Evolutionary conservation across 306 rosid species (phyloP).

Genomic region (Nissolia schottii): DNA sequence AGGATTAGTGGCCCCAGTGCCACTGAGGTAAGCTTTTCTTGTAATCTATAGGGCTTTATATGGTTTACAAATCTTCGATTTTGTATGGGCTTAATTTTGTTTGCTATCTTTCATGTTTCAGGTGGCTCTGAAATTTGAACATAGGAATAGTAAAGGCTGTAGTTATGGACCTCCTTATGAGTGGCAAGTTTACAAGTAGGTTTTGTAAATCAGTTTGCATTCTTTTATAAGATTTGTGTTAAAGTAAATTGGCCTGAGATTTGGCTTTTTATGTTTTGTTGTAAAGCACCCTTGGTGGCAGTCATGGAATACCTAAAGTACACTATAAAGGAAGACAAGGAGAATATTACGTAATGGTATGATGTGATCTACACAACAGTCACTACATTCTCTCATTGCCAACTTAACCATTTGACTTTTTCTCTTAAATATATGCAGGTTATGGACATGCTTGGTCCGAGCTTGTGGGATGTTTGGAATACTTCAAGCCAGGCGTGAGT

Average conservation of each 20-base stretch:
- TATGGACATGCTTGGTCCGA: conserved; percentile 98
- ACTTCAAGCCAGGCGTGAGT: conserved; percentile 91
- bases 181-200: conserved; percentile 99
- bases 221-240: background rate
- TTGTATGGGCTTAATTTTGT: conserved; percentile 7
- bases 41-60: background rate
- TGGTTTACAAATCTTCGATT: background rate
- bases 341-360: conserved; percentile 88
- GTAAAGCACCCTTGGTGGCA: conserved; percentile 90
- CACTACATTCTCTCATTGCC: background rate
- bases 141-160: conserved; percentile 95
- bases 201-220: background rate
- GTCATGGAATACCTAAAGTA: conserved; percentile 94
- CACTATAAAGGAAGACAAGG: conserved; percentile 90
- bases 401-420: background rate
- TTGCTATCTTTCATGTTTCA: conserved; percentile 34
- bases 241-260: background rate
- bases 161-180: conserved; percentile 91
- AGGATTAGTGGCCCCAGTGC: conserved; percentile 70
- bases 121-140: conserved; percentile 97
- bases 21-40: conserved; percentile 42
- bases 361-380: conserved; percentile 31
- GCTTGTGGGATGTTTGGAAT: conserved; percentile 93
- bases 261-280: conserved; percentile 15
- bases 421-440: conserved; percentile 44